A percentile compares a stretch with the other conserved stretches of the same genome.
Evolutionary conservation across 78 protist species (phyloP).

Genomic region (Planoprotostelium fungivorum): DNA sequence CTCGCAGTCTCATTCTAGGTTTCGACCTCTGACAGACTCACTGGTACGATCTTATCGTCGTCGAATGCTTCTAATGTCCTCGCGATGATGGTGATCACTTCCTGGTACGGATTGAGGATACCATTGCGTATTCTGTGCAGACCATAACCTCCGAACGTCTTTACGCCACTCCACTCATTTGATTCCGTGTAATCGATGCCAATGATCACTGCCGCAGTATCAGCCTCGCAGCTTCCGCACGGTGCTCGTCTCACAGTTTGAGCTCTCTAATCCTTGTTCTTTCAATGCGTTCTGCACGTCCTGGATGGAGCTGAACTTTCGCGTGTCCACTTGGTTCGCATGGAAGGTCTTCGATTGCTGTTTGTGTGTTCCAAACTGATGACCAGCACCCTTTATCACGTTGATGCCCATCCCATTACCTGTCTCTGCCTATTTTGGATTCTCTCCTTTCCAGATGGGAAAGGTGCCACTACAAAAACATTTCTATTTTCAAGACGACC

Average conservation of each 20-base stretch:
- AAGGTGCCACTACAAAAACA: too few species aligned
- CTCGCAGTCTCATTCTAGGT: background rate
- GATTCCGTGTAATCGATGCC: constrained; percentile 20
- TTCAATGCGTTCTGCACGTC: background rate
- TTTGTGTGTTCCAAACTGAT: background rate
- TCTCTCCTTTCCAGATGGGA: too few species aligned
- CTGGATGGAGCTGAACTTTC: background rate
- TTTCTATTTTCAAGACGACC: too few species aligned
- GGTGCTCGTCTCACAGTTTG: background rate
- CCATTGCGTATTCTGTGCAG: constrained; percentile 3
- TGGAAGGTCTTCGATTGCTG: background rate
- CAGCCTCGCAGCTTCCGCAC: background rate
- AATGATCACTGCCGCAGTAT: background rate
- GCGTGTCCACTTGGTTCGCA: background rate
- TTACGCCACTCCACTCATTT: constrained; percentile 18
- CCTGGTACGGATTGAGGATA: background rate
- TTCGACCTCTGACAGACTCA: background rate
- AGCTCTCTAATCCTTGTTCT: background rate
- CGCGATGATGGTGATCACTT: constrained; percentile 8
- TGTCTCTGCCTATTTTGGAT: background rate
- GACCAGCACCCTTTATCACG: background rate
- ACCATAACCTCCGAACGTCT: constrained; percentile 11
- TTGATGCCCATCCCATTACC: background rate
- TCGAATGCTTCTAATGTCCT: constrained; percentile 24
- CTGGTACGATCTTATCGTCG: constrained; percentile 18